These are phyloP conservation scores for Malassezia japonica DNA, from an alignment of 1,284 basidiomycete species.

Conservation along the genomic window DNA sequence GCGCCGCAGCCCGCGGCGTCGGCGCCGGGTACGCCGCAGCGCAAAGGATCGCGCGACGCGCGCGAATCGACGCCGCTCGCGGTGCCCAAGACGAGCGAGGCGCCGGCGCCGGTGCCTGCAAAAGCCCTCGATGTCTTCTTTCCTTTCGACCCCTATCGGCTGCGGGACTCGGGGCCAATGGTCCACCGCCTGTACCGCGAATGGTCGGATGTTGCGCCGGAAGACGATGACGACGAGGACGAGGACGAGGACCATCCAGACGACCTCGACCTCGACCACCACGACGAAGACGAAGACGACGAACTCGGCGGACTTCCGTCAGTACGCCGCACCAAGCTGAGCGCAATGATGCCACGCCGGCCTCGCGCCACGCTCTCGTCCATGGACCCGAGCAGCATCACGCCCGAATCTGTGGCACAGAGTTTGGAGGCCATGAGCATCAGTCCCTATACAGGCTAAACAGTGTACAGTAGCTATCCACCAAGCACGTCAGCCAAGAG, in stretches of 20 bases:
- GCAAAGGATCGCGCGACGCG: neutral
- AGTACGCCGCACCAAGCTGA: constrained; percentile 7
- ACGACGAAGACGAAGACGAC: constrained; percentile 9
- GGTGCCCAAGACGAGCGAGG: neutral
- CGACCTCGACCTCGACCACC: constrained; percentile 18
- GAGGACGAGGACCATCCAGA: constrained; percentile 28
- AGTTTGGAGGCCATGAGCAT: constrained; percentile 43
- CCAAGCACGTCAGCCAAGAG: neutral
- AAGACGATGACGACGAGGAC: constrained; percentile 25
- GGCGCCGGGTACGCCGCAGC: neutral
- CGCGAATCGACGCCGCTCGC: constrained; percentile 16
- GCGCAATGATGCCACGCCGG: neutral
- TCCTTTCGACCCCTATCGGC: constrained; percentile 93
- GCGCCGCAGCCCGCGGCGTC: neutral
- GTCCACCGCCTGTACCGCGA: constrained; percentile 54
- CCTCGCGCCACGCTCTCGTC: neutral
- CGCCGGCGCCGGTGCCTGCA: constrained; percentile 19
- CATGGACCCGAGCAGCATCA: constrained; percentile 19
- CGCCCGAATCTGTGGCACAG: constrained; percentile 33
- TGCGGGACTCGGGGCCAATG: constrained; percentile 56
- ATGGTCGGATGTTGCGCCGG: constrained; percentile 53
- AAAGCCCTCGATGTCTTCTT: constrained; percentile 74
- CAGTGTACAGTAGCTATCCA: neutral
- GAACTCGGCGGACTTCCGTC: neutral
- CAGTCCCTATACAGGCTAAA: constrained; percentile 26